These are phyloP conservation scores for Jacaranda copaia DNA, from an alignment of 257 asterid genomes.

Conservation along the genomic window DNA sequence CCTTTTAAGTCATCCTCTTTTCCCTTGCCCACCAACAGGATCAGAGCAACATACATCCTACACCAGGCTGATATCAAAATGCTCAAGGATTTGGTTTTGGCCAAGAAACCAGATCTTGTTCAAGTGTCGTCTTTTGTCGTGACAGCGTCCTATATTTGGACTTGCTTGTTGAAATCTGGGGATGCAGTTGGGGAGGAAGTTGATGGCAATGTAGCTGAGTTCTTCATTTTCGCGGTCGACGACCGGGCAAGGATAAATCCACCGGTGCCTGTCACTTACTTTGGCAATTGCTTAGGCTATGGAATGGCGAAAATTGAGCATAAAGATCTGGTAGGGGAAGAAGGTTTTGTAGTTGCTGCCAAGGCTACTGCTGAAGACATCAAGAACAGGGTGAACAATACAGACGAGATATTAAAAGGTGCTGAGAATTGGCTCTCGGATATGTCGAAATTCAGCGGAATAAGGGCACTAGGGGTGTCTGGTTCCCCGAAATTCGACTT, in stretches of 20 bases:
- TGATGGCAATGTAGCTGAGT: not conserved
- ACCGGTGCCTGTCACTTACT: slow-evolving; percentile 54
- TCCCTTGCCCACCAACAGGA: slow-evolving; percentile 36
- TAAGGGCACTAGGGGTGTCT: slow-evolving; percentile 34
- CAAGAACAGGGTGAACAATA: slow-evolving; percentile 31
- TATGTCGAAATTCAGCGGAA: not conserved
- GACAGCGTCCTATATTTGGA: slow-evolving; percentile 49
- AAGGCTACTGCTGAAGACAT: slow-evolving; percentile 44
- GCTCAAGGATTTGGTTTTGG: slow-evolving; percentile 42
- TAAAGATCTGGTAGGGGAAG: slow-evolving; percentile 35
- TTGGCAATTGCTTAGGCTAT: slow-evolving; percentile 55
- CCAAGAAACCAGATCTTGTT: slow-evolving; percentile 29
- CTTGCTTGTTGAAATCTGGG: slow-evolving; percentile 48
- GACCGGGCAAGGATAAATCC: slow-evolving; percentile 46
- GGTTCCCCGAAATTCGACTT: slow-evolving; percentile 63
- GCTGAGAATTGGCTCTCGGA: slow-evolving; percentile 41
- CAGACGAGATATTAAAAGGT: slow-evolving; percentile 36
- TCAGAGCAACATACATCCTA: slow-evolving; percentile 44
- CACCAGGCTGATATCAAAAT: slow-evolving; percentile 19
- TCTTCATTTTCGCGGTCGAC: slow-evolving; percentile 37
- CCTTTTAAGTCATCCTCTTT: slow-evolving; percentile 21
- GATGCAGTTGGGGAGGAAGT: slow-evolving; percentile 23
- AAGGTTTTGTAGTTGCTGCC: slow-evolving; percentile 47
- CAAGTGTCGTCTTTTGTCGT: slow-evolving; percentile 48
- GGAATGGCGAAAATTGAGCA: slow-evolving; percentile 34